Percentiles rank a stretch among this genome's conserved stretches.
phyloP scores from a whole-genome alignment of 192 early-diverging fungal genomes.

The Jimgerdemannia flammicorona region DNA sequence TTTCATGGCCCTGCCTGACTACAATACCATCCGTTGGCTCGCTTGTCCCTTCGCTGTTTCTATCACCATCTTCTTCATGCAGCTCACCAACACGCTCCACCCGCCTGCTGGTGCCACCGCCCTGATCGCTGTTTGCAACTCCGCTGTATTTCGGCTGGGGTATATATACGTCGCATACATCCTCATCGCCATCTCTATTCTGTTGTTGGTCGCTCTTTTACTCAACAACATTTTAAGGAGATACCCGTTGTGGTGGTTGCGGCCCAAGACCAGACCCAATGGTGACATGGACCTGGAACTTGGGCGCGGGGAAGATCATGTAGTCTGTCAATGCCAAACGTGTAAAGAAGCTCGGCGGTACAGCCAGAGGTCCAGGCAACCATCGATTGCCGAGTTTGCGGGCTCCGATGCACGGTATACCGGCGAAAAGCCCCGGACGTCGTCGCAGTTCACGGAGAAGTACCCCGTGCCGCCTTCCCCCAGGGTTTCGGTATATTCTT shows the following conservation, averaged over 20 bases:
- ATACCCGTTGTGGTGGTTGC: conserved; percentile 58
- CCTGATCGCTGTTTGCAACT: conserved; percentile 40
- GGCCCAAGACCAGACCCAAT: conserved; percentile 23
- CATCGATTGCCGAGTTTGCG: no score
- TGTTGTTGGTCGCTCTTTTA: conserved; percentile 37
- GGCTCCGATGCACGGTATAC: no score
- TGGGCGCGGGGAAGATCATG: background rate
- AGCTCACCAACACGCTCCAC: conserved; percentile 48
- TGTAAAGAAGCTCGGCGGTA: no score
- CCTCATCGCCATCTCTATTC: conserved; percentile 34
- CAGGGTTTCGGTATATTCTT: no score
- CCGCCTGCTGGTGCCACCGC: conserved; percentile 53
- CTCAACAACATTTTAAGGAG: conserved; percentile 49
- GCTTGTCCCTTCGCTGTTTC: conserved; percentile 46
- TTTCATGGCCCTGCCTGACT: conserved; percentile 20
- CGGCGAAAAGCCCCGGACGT: no score
- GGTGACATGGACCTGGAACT: background rate
- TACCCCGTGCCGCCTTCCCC: no score
- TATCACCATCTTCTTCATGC: conserved; percentile 42
- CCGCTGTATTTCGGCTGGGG: conserved; percentile 34
- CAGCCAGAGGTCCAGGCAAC: no score
- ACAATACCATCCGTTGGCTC: conserved; percentile 41
- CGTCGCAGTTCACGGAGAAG: no score
- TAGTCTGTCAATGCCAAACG: no score
- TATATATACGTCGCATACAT: conserved; percentile 47